Evolutionary conservation across 2,329 filamentous ascomycete genomes (phyloP).

Genomic region (Paraphaeosphaeria minitans): DNA sequence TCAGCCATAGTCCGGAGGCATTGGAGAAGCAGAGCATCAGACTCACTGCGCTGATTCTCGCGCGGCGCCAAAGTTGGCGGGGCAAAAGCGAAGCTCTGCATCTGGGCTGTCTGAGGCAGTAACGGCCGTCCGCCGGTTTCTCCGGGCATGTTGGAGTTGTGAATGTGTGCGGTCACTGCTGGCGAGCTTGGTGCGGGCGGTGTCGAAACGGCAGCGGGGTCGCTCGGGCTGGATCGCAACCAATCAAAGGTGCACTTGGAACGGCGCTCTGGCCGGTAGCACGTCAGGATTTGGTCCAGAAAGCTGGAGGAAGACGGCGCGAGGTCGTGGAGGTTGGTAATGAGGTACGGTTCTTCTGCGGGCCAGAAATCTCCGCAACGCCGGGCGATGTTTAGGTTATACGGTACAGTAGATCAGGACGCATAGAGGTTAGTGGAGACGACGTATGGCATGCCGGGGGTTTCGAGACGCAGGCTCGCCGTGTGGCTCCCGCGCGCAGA

Average conservation of each 20-base stretch:
- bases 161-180: background rate
- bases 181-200: conserved; percentile 2
- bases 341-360: conserved; percentile 30
- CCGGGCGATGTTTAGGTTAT: conserved; percentile 42
- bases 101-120: conserved; percentile 69
- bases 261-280: conserved; percentile 27
- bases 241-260: conserved; percentile 29
- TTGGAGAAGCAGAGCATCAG: conserved; percentile 8
- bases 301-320: conserved; percentile 22
- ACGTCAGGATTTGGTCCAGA: conserved; percentile 15
- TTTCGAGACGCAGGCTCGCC: conserved; percentile 32
- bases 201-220: conserved; percentile 37
- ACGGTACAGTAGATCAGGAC: conserved; percentile 45
- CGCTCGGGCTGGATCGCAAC: conserved; percentile 35
- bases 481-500: conserved; percentile 45
- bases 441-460: conserved; percentile 38
- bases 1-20: conserved; percentile 20
- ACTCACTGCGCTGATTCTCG: conserved; percentile 84
- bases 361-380: conserved; percentile 42
- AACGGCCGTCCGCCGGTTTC: conserved; percentile 66
- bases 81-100: conserved; percentile 79
- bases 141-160: conserved; percentile 59
- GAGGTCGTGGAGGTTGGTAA: conserved; percentile 30
- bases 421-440: conserved; percentile 44
- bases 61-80: conserved; percentile 67